phyloP scores from a whole-genome alignment of 2,329 filamentous ascomycete genomes.

The Hymenoscyphus fraxineus region DNA sequence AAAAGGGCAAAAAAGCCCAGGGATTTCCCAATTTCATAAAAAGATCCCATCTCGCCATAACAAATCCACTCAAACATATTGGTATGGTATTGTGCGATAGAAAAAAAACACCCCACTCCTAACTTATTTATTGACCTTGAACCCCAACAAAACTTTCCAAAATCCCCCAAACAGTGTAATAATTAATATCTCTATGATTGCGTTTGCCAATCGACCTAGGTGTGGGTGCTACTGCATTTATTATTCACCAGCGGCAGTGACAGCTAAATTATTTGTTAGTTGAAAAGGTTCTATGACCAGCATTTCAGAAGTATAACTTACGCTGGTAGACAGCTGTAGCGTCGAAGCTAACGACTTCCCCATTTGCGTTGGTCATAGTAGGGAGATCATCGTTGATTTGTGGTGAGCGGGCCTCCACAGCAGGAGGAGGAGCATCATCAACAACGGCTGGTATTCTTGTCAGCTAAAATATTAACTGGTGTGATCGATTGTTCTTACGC shows the following conservation, averaged over 20 bases:
- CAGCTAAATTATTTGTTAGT: conserved; percentile 5
- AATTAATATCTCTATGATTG: neutral
- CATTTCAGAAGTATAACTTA: conserved; percentile 9
- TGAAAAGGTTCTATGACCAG: neutral
- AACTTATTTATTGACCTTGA: neutral
- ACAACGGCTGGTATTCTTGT: neutral
- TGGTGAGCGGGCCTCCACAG: neutral
- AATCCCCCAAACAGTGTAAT: neutral
- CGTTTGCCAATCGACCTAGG: neutral
- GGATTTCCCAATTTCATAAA: neutral
- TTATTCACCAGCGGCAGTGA: neutral
- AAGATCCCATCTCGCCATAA: neutral
- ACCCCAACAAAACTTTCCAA: neutral
- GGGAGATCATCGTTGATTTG: conserved; percentile 21
- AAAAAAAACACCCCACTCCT: neutral
- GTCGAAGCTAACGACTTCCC: conserved; percentile 28
- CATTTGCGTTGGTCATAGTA: conserved; percentile 27
- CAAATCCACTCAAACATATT: neutral
- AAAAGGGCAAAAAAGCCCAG: conserved; percentile 1
- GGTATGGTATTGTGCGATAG: neutral
- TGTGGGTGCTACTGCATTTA: neutral
- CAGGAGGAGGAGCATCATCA: neutral
- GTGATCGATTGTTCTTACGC: conserved; percentile 13
- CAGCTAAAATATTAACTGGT: neutral
- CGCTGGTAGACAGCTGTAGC: conserved; percentile 23